These are phyloP conservation scores for Monosporascus sp. DNA, from an alignment of 2,329 filamentous ascomycete genomes.

Conservation along the genomic window DNA sequence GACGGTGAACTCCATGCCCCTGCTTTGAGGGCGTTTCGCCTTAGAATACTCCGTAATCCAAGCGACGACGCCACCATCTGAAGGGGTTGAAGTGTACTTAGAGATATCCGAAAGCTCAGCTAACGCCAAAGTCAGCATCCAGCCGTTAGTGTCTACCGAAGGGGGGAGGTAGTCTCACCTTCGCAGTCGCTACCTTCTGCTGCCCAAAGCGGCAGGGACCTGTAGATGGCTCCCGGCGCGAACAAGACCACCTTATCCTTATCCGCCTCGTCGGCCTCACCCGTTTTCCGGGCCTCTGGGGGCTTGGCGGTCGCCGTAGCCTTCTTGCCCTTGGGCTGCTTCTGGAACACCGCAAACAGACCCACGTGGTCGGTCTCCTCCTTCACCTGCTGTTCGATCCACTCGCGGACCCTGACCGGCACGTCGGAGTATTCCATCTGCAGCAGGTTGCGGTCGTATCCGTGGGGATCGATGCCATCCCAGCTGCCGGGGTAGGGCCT, in stretches of 20 bases:
- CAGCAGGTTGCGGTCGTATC: constrained; percentile 42
- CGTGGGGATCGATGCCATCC: constrained; percentile 48
- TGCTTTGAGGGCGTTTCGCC: constrained; percentile 16
- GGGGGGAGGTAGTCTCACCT: constrained; percentile 24
- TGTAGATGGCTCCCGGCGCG: constrained; percentile 47
- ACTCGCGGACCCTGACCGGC: constrained; percentile 39
- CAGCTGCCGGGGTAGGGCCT: constrained; percentile 47
- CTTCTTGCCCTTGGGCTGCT: constrained; percentile 24
- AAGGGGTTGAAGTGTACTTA: constrained; percentile 20
- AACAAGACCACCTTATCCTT: constrained; percentile 38
- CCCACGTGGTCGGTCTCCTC: constrained; percentile 29
- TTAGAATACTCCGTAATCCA: constrained; percentile 26
- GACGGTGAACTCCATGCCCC: constrained; percentile 31
- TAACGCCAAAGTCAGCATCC: neutral
- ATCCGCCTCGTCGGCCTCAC: neutral
- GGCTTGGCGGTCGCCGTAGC: constrained; percentile 22
- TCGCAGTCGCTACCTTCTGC: constrained; percentile 38
- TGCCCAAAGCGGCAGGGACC: constrained; percentile 45
- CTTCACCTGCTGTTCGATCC: constrained; percentile 42
- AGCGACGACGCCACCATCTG: constrained; percentile 23
- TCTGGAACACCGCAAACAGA: constrained; percentile 19
- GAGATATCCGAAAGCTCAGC: constrained; percentile 13
- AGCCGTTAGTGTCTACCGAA: neutral
- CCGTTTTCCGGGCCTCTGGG: constrained; percentile 12
- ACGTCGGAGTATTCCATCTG: constrained; percentile 41